Percentiles rank a stretch among this genome's conserved stretches.
Conservation (phyloP, 2,329 filamentous ascomycete species). For the Nemania abortiva region DNA sequence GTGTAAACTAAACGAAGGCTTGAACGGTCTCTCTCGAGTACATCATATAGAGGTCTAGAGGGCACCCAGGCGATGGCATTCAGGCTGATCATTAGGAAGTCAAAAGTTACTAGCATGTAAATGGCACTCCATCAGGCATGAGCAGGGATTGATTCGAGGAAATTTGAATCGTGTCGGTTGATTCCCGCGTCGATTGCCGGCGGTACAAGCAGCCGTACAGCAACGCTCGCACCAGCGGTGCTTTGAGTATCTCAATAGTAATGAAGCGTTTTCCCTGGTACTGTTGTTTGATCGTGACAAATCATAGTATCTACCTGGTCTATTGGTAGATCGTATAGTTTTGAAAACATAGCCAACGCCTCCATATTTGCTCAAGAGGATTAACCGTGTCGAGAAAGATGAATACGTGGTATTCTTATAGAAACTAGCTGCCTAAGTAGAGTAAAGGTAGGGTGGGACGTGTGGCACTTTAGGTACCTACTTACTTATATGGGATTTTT, state of each 20-base stretch:
- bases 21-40: constrained; percentile 33
- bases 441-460: too few relatives aligned
- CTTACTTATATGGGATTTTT: too few relatives aligned
- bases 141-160: constrained; percentile 25
- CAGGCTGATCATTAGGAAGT: constrained; percentile 19
- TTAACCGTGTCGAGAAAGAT: too few relatives aligned
- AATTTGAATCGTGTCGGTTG: constrained; percentile 21
- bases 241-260: constrained; percentile 31
- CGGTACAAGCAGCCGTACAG: constrained; percentile 1
- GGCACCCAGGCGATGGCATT: constrained; percentile 14
- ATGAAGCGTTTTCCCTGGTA: constrained; percentile 22
- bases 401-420: too few relatives aligned
- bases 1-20: constrained; percentile 52
- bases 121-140: constrained; percentile 30
- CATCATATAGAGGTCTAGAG: constrained; percentile 38
- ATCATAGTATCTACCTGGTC: neutral
- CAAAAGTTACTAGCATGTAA: constrained; percentile 47
- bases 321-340: neutral
- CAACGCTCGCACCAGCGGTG: constrained; percentile 13
- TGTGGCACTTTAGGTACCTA: too few relatives aligned
- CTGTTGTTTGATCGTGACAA: neutral
- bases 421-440: too few relatives aligned
- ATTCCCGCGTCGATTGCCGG: constrained; percentile 7
- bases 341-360: too few relatives aligned
- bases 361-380: too few relatives aligned